Base-by-base conservation (phyloP, 2,329 filamentous ascomycete species). In the Cercospora citrullina region DNA sequence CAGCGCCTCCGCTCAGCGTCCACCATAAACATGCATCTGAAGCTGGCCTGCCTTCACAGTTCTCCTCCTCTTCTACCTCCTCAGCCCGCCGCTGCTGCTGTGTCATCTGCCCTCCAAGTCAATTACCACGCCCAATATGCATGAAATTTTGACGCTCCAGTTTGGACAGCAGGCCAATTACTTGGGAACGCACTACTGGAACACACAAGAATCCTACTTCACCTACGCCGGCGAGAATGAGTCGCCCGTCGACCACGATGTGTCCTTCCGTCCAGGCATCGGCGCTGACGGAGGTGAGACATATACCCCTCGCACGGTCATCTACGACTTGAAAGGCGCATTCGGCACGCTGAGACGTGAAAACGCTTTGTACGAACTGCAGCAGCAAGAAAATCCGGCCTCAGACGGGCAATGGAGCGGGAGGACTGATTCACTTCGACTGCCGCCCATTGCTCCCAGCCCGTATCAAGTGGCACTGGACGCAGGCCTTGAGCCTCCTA, bases 131-230 rank as follows among this genome's bases (percentile, higher is more conserved):
- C n/a, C 16, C 61, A 36, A 63, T 5, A 98, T 99, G 95, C 93
- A 94, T 81, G 95, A 99, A 81, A 93, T 98, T 69, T 85, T 99
- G 69, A 97, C 94, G 0, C 84, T 99, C 57, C 95, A 99, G 84
- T 89, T 98, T 68, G 95, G 95, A 53, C 91, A 96, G 78, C 89
- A 91, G 77, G 94, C 91, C 79, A 99, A 99, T 80, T 96, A 97
- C 76, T 83, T 96, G 23, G 94, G 91, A 31, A 96, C 94, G 0
- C 95, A 99, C 82, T 99, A 97, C 80, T 99, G 95, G 95, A 99
- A 99, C 76, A 85, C 91, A 5, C 94, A 97, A 91, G 95, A 99
- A 84, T 97, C 94, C 0, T 99, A 99, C 81, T 98, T 98, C 77
- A 97, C 94, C 14, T 98, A 97, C 76, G 85, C 86, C 57, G 84